A percentile compares a stretch with the other conserved stretches of the same genome.
Evolutionary conservation across 106 monocot genomes (phyloP).

Genomic region (Allium sativum): DNA sequence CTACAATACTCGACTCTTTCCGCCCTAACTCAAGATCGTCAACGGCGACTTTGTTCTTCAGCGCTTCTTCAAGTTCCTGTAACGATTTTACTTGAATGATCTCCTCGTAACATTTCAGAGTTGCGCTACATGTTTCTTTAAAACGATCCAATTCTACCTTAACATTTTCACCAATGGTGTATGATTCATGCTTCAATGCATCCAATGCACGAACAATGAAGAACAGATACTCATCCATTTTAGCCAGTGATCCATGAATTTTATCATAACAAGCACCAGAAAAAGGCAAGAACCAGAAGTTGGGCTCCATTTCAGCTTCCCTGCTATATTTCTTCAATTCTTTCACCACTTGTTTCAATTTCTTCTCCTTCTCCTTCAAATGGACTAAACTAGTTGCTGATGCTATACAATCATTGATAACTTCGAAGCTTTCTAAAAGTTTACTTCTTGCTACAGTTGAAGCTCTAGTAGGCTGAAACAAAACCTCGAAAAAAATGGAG

Average conservation of each 20-base stretch:
- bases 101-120: conserved; percentile 17
- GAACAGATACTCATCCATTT: conserved; percentile 31
- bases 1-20: neutral
- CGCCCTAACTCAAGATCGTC: conserved; percentile 24
- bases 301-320: conserved; percentile 47
- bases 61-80: neutral
- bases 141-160: conserved; percentile 22
- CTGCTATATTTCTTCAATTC: conserved; percentile 22
- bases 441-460: conserved; percentile 31
- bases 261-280: conserved; percentile 32
- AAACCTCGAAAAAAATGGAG: conserved; percentile 31
- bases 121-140: conserved; percentile 13
- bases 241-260: conserved; percentile 25
- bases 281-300: conserved; percentile 61
- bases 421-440: conserved; percentile 13
- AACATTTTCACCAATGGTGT: conserved; percentile 7
- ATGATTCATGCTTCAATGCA: conserved; percentile 1
- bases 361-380: conserved; percentile 22
- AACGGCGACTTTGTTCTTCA: neutral
- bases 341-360: conserved; percentile 13
- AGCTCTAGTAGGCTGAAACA: conserved; percentile 47
- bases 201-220: conserved; percentile 19
- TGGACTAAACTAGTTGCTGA: neutral
- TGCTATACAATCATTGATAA: conserved; percentile 18
- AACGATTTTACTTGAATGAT: conserved; percentile 8